phyloP scores from a whole-genome alignment of 2,329 filamentous ascomycete genomes.

The Tolypocladium ophioglossoides region DNA sequence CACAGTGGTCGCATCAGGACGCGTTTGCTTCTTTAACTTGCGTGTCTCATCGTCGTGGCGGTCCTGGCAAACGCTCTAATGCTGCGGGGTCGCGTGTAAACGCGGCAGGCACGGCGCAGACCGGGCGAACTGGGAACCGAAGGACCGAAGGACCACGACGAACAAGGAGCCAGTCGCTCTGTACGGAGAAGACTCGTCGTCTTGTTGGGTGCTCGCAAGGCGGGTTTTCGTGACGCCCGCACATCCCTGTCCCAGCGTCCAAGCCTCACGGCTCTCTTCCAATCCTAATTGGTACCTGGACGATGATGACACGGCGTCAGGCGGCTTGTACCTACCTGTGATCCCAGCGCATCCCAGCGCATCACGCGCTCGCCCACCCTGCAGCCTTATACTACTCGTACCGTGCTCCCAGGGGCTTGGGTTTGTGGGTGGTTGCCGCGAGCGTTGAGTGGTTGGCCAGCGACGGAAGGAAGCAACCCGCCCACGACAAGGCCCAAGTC shows the following conservation, averaged over 20 bases:
- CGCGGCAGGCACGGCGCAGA: not conserved
- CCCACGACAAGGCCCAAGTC: no score
- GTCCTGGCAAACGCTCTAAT: not conserved
- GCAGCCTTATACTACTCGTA: conserved; percentile 3
- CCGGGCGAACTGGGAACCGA: not conserved
- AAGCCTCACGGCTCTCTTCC: not conserved
- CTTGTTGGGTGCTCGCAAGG: not conserved
- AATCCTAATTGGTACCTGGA: not conserved
- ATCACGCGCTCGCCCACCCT: not conserved
- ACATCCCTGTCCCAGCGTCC: not conserved
- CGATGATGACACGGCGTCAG: not conserved
- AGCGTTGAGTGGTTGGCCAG: not conserved
- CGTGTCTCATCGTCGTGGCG: not conserved
- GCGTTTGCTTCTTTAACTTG: not conserved
- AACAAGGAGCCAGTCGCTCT: not conserved
- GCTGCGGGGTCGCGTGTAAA: not conserved
- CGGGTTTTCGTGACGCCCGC: not conserved
- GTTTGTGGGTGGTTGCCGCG: not conserved
- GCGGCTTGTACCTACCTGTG: not conserved
- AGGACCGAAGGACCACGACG: not conserved
- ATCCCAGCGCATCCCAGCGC: not conserved
- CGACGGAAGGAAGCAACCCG: not conserved
- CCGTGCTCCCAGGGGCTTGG: conserved; percentile 1
- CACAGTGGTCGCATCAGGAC: not conserved
- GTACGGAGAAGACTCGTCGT: not conserved